A percentile compares a stretch with the other conserved stretches of the same genome.
These are phyloP conservation scores for Dryas drummondii DNA, from an alignment of 306 rosid genomes.

Conservation along the genomic window DNA sequence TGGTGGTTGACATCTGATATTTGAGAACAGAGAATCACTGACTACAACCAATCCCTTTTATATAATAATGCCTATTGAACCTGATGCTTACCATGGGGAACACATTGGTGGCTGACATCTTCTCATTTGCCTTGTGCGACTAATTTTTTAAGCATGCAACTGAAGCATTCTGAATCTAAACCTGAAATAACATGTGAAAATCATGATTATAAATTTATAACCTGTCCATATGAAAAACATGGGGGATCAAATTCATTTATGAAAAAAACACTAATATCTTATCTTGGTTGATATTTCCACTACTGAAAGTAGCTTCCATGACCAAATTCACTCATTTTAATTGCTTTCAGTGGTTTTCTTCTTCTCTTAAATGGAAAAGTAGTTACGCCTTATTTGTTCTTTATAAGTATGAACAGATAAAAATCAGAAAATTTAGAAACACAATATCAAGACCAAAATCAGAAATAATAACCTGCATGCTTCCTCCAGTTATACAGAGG, in stretches of 20 bases:
- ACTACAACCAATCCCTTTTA: too few species aligned
- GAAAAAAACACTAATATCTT: not conserved
- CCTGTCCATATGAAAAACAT: not conserved
- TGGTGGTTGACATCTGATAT: too few species aligned
- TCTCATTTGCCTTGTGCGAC: not conserved
- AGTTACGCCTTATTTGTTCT: not conserved
- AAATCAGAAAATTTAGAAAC: not conserved
- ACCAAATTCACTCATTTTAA: not conserved
- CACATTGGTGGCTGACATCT: not conserved
- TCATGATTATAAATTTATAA: not conserved
- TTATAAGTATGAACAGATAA: not conserved
- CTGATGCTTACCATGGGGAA: too few species aligned
- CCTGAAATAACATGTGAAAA: conserved; percentile 3
- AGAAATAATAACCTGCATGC: conserved; percentile 4
- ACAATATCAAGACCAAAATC: not conserved
- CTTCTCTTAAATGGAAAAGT: too few species aligned
- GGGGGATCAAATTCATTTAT: not conserved
- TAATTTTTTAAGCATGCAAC: not conserved
- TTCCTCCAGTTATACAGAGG: not conserved
- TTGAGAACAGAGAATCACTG: too few species aligned
- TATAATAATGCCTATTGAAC: too few species aligned
- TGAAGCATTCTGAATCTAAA: not conserved
- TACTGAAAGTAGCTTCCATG: not conserved
- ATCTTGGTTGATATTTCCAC: not conserved
- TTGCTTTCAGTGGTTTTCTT: not conserved